These are phyloP conservation scores for Aurinia saxatilis DNA, from an alignment of 345 rosid species.

Conservation along the genomic window DNA sequence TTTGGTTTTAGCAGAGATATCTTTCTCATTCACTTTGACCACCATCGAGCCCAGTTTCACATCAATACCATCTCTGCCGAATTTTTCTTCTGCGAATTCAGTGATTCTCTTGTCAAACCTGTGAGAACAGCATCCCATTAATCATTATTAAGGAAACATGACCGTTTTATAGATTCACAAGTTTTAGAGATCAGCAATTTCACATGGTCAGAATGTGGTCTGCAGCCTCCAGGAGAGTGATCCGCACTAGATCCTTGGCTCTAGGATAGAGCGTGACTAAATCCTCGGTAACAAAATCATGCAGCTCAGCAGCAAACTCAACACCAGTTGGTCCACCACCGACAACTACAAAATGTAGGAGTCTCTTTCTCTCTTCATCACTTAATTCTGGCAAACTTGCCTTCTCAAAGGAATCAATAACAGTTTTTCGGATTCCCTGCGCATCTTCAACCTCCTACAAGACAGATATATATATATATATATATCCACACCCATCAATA, in stretches of 20 bases:
- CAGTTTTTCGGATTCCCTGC: conserved; percentile 72
- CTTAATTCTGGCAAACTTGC: conserved; percentile 79
- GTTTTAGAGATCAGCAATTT: conserved; percentile 12
- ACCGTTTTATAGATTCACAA: background rate
- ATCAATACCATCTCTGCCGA: conserved; percentile 82
- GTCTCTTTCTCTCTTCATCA: conserved; percentile 81
- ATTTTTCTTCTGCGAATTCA: conserved; percentile 85
- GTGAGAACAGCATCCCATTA: background rate
- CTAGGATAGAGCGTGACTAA: conserved; percentile 71
- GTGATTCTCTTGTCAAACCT: conserved; percentile 99
- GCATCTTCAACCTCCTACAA: conserved; percentile 97
- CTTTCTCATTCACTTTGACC: conserved; percentile 62
- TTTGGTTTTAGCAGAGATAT: conserved; percentile 68
- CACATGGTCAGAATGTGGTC: conserved; percentile 94
- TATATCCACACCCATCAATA: background rate
- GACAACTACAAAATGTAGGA: conserved; percentile 94
- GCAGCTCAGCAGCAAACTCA: conserved; percentile 96
- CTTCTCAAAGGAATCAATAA: conserved; percentile 84
- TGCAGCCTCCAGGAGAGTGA: conserved; percentile 92
- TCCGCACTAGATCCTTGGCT: conserved; percentile 50
- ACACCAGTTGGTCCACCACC: conserved; percentile 99
- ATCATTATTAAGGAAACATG: background rate
- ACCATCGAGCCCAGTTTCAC: conserved; percentile 96
- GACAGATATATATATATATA: too few species aligned
- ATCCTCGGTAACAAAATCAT: conserved; percentile 88